Base-by-base conservation (phyloP, 1,284 basidiomycete species). In the Trametes hirsuta region DNA sequence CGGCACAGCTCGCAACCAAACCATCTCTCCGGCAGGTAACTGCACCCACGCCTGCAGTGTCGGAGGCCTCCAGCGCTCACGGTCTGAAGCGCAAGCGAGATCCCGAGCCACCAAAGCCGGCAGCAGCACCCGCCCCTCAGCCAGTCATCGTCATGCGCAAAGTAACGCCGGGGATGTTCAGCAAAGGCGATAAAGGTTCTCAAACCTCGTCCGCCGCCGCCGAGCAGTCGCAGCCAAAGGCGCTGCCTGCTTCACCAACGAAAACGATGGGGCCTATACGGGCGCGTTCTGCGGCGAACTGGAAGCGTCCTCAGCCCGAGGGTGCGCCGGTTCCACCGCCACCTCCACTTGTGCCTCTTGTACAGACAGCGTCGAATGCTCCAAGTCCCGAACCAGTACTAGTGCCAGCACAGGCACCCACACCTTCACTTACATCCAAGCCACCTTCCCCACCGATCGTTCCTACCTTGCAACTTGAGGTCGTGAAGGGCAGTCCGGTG, bases 11-110 rank as follows among this genome's bases (percentile, higher is more conserved):
- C 41, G 21, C 51, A 39, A 21, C 39, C 54, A 58, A 64, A 64
- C 57, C 57, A 58, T 41, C 56, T 49, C n/a, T 61, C 61, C 66
- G 52, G 53, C 59, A 18, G 51, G 59, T 39, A 36, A 56, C 47
- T 39, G 59, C 35, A 45, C 62, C 44, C n/a, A 24, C 54, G 11
- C 34, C 58, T 1, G 21, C 54, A 5, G 14, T 30, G 30, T 8
- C 42, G 6, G 61, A 58, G 18, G 47, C 47, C 21, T 35, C 47
- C 15, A 36, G 36, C 6, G 54, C 47, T 3, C 55, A 47, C 9
- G 67, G 66, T 15, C 68, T 77, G 42, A 83, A 82, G 68, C 74
- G 81, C 49, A 83, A 82, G 55, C 75, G 78, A 25, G 74, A 72
- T 30, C 50, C 44, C 39, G 77, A 78, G 52, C 59, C 62, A 0